Base-by-base conservation (phyloP, 805 yeast genomes). In the Myxozyma mucilagina region DNA sequence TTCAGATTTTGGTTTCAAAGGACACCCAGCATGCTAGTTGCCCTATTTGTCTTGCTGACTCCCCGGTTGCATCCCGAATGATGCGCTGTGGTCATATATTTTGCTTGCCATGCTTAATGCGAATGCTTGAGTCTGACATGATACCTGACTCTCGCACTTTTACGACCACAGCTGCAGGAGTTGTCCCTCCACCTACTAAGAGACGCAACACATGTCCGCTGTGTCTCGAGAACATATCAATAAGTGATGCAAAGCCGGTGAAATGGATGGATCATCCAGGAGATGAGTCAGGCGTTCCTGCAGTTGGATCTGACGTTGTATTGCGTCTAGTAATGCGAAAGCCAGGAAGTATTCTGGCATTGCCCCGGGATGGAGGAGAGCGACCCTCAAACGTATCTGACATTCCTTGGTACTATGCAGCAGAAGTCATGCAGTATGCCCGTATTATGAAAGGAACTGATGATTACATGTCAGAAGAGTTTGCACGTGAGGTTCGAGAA, bases 1-100 rank as follows among this genome's bases (percentile, higher is more conserved):
- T 87, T 36, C 78, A 97, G 52, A 90, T 93, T 5, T 72, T 90
- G n/a, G 86, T 84, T 0, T 87, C 93, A 13, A 83, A 81, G 61
- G 86, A 87, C 1, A 87, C 87, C 67, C 80, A 78, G 60, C 47
- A 60, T 10, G 72, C 79, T 29, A 85, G 86, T 42, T 94, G 99
- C 71, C 98, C 99, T 0, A 93, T 94, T 32, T 94, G 99, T 72
- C 77, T 94, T 13, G 81, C 86, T 36, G 96, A 90, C 53, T 86
- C 85, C 13, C 89, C 94, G 13, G 82, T 88, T 16, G 97, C 97
- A 0, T 97, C 99, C 1, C 78, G 98, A 57, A 96, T 94, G 98
- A 85, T 90, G 34, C 81, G 85, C 11, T 94, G 99, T 76, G 99
- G 99, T 4, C 99, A 94, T 71, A 81, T 91, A 14, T 84, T 94